Base-by-base conservation (phyloP, 2,329 filamentous ascomycete genomes). In the Xylaria sp. region DNA sequence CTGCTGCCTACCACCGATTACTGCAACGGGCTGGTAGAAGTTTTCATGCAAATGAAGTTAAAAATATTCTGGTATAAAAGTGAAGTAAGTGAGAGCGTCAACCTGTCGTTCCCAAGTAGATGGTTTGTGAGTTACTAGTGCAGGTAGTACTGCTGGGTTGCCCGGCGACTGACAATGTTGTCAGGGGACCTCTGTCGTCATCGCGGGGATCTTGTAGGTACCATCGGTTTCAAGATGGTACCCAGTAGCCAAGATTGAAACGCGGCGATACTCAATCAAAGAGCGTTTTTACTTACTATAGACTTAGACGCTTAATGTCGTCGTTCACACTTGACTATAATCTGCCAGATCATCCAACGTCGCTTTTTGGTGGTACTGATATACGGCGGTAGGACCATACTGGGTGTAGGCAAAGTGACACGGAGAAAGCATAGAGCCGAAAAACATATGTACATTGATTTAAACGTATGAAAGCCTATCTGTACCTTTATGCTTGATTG, bases 101-200 rank as follows among this genome's bases (percentile, higher is more conserved):
- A n/a, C n/a, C 41, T 8, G 25, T 37, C 39, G 25, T 39, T 25
- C 4, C 39, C 28, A 39, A 64, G 41, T n/a, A 41, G 44, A 25
- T 23, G 12, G 20, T n/a, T 48, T 28, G 56, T 1, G n/a, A 58
- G 15, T 46, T 28, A 28, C 28, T 28, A 28, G 28, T 28, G 28
- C 5, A 28, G 34, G 28, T 28, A 28, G 34, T 37, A 9, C 10
- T 37, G 34, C 34, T 54, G 48, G 37, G 37, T 55, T 60, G 51
- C 51, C 56, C 32, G 13, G 50, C 37, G 59, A 55, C 41, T 66
- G 28, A 56, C 13, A 52, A 12, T 54, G 18, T 51, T 39, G n/a
- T 54, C 59, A 32, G 55, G 61, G 51, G 28, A 34, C 50, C 39
- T 61, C 57, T 62, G 57, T 55, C 65, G 65, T 67, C 65, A 63